Evolutionary conservation across 2,329 filamentous ascomycete genomes (phyloP), one percentile per base, ranked within the genome.

Genomic region (Colletotrichum theobromicola): DNA sequence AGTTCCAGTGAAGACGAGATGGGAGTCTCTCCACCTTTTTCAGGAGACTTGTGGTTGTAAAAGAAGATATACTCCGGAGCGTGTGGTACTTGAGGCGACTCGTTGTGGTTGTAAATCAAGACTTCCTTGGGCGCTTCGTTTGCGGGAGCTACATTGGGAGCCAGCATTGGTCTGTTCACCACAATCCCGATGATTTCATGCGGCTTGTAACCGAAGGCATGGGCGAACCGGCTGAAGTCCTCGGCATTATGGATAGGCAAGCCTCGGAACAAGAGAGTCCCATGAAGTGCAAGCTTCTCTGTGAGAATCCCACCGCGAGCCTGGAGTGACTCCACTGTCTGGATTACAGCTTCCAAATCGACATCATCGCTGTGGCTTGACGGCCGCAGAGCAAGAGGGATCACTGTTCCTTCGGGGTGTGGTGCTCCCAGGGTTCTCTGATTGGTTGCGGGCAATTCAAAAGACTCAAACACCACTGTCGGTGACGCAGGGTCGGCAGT

Each of bases 181-280:
- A 88, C 86, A 58, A 88, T 88, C 0, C 87, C 87, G 63, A 89
- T 89, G 70, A 88, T 88, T 75, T 88, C 87, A 67, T 89, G 87
- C 2, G 87, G 86, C 32, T 30, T 71, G 34, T 66, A 60, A 0
- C 86, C 86, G 76, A 89, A 89, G 0, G 87, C 85, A 71, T 88
- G 87, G 1, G 86, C 85, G 76, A 89, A 88, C 73, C 79, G 83
- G 79, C 85, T 87, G 76, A 88, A 88, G 32, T 88, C 86, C 6
- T 84, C 74, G 2, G 86, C 87, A 68, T 81, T 79, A 53, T 83
- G 80, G 64, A 89, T 87, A 6, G 86, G 86, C 8, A 89, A 79
- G 26, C 81, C 82, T 34, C 87, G 83, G 78, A 88, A 88, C 12
- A 89, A 83, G 2, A 89, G 78, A 4, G 86, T 83, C 6, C 87